Evolutionary conservation across 495 filamentous ascomycete species (phyloP), one percentile per base, ranked within the genome.

Genomic region (Lasiosphaeria miniovina): DNA sequence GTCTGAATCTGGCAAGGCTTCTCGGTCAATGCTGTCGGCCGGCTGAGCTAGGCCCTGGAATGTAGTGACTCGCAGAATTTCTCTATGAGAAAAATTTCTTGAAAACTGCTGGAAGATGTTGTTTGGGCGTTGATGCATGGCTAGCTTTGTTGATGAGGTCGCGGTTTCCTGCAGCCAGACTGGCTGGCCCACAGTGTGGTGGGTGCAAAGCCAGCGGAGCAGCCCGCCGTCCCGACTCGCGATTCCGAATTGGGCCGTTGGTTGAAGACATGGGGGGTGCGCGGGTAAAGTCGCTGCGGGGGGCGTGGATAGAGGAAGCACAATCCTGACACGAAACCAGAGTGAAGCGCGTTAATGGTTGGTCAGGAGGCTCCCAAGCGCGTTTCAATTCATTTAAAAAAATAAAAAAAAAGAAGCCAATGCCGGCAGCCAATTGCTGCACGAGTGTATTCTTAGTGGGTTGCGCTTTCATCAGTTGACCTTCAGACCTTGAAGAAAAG

Each of bases 331-430:
- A 64, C 71, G 65, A 71, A 70, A 73, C 69, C 57, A 36, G 62
- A 45, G 49, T 66, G 67, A 68, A 60, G 69, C 67, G 64, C 62
- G 67, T 43, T n/a, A 45, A 38, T 68, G 67, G 68, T 71, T 73
- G 71, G 71, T 64, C 60, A 49, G 56, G 58, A 56, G 49, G 43
- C 54, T 51, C 38, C 50, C 54, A 65, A 62, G 69, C 65, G 68
- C 65, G 68, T 67, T 67, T 67, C 67, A 66, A 60, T 71, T 59
- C 58, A 68, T 69, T 67, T 71, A 67, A 62, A 64, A 65, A 71
- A 62, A 65, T 60, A 58, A 68, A 67, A 62, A 64, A 65, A 71
- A 62, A 65, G 62, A 58, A 68, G 61, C 65, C 58, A 65, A 66
- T 64, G 52, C 68, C 60, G 62, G 52, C 46, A 61, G 50, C 48